Evolutionary conservation across 345 rosid species (phyloP), one percentile per base, ranked within the genome.

Genomic region (Arabis hirsuta): DNA sequence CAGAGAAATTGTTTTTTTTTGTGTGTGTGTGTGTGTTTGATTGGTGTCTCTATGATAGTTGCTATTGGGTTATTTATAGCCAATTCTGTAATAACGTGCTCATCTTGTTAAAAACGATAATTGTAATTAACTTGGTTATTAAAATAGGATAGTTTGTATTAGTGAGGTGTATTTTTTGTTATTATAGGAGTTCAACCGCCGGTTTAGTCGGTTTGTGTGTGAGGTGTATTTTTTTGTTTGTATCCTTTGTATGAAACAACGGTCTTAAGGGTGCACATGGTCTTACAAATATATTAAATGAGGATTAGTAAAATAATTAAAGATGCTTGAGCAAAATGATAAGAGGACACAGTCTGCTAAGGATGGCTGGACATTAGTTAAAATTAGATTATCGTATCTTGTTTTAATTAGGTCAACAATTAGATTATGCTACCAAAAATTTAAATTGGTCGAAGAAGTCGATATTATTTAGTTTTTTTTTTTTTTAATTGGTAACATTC

Each of bases 251-350:
- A 29, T 55, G 9, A 9, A 42, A 54, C 41, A 3, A 67, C 19
- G 10, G 54, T 41, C 71, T 27, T 14, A 53, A 46, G 31, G 76
- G 9, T 55, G 76, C 64, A 64, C 77, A 64, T 73, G 64, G 19
- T 36, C 42, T 47, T 32, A 54, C 62, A 20, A n/a, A 53, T 38
- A 29, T 27, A 53, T 24, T 41, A 14, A 41, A 52, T 41, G 24
- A n/a, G 12, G 8, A 53, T 22, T 12, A 48, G 45, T 62, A 12
- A 42, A 26, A 7, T 13, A 36, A 36, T 12, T 6, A 32, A 65
- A 50, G 57, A 65, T 50, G 20, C 22, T 65, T 36, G 22, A 3
- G 54, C 7, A n/a, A 62, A 3, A 10, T 10, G 12, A n/a, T 14
- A 32, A 32, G 60, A n/a, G 42, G 5, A 7, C 10, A 53, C n/a